Base-by-base conservation (phyloP, 805 yeast species). In the Grigorovia humatica region DNA sequence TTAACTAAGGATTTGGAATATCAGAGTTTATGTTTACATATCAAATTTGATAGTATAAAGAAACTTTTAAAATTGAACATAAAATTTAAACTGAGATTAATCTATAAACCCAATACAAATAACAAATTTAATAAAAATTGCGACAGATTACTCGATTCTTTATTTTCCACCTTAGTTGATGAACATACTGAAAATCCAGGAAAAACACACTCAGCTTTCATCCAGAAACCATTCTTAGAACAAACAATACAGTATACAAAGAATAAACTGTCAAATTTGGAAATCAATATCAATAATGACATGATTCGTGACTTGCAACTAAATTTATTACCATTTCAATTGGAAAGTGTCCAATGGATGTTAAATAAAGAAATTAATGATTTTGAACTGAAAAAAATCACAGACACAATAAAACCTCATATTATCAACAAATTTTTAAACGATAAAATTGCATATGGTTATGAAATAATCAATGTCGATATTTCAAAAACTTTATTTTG, bases 341-440 rank as follows among this genome's bases (percentile, higher is more conserved):
- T 53, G 41, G 57, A 59, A 38, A 61, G 68, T 29, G 60, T 67
- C 9, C 60, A 59, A 48, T 68, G 71, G 70, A 62, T 68, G 67
- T 32, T 65, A 15, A 17, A 43, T 8, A 65, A 63, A 51, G 70
- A 66, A 47, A 40, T 19, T 32, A 23, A 20, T 9, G 35, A 43
- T 11, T 32, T 42, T 18, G 29, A 47, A 48, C 48, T 27, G 30
- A 44, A 43, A 19, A 42, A 17, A 9, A 20, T 23, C 12, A n/a
- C 27, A 15, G 43, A n/a, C 20, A 32, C 19, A 15, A 8, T 35
- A 8, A 47, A 23, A 18, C 13, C 38, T 4, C 9, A 4, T 8
- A 52, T 56, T n/a, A 38, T 60, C 23, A 46, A 48, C n/a, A 45
- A 48, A 6, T 60, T 63, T 47, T 46, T 65, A 12, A 65, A 65